Percentiles rank a stretch among this genome's conserved stretches.
Conservation (phyloP, 2,329 filamentous ascomycete genomes). For the Penicillium fuscoglaucum region DNA sequence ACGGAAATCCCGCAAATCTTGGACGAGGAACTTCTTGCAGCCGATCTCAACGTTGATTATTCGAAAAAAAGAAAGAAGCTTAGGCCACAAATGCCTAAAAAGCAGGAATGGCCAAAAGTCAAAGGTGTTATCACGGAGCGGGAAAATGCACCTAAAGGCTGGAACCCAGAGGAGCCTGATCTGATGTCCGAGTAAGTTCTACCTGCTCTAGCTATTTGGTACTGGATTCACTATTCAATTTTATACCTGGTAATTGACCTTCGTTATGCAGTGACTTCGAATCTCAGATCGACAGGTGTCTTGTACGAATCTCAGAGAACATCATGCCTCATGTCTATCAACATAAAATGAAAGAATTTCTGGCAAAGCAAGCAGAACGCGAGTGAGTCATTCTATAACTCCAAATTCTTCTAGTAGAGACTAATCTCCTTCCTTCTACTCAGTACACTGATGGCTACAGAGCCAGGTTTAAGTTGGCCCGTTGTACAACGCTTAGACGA, state of each 20-base stretch:
- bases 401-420: too few species aligned
- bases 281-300: constrained; percentile 2
- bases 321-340: constrained; percentile 7
- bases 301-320: background rate
- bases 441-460: background rate
- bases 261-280: background rate
- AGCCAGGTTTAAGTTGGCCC: background rate
- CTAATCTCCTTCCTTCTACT: background rate
- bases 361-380: background rate
- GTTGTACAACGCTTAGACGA: background rate
- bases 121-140: background rate
- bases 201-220: background rate
- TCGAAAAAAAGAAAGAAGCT: background rate
- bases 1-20: background rate
- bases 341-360: background rate
- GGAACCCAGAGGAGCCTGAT: constrained; percentile 4
- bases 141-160: constrained; percentile 1
- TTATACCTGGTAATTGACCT: background rate
- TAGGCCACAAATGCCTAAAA: background rate
- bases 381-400: background rate
- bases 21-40: background rate
- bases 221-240: background rate
- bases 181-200: background rate
- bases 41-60: background rate
- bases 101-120: background rate